Conservation (phyloP, 441 rosid species). For the California macrophylla region DNA sequence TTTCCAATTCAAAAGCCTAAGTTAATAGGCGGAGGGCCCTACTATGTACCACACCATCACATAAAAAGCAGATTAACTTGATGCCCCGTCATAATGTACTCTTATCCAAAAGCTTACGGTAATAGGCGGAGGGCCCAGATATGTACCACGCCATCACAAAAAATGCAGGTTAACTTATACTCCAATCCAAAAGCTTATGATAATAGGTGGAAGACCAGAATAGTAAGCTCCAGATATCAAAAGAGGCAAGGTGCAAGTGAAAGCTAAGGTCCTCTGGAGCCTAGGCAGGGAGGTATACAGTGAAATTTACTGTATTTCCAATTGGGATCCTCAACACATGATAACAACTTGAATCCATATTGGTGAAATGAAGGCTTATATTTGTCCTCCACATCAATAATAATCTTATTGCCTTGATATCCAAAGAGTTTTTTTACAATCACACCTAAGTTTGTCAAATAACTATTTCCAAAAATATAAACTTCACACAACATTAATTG, state of each 20-base stretch:
- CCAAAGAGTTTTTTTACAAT: not conserved
- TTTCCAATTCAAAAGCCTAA: constrained; percentile 1
- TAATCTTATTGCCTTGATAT: not conserved
- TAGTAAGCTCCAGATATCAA: no score
- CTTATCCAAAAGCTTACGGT: not conserved
- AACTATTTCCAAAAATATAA: not conserved
- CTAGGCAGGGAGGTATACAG: no score
- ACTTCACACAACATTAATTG: not conserved
- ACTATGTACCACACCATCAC: not conserved
- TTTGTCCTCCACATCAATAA: not conserved
- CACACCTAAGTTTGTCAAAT: not conserved
- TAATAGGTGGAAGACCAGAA: no score
- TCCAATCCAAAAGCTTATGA: no score
- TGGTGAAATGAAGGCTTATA: not conserved
- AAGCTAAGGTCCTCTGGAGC: no score
- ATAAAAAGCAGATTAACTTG: not conserved
- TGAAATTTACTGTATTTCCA: not conserved
- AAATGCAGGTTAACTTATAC: no score
- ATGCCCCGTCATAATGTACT: not conserved
- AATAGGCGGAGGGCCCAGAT: not conserved
- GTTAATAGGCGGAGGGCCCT: constrained; percentile 1
- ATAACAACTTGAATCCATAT: not conserved
- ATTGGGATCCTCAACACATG: no score
- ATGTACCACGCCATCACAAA: no score
- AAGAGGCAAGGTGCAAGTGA: no score